These are phyloP conservation scores for Fusarium sp. DNA, from an alignment of 2,329 filamentous ascomycete species.

Conservation along the genomic window DNA sequence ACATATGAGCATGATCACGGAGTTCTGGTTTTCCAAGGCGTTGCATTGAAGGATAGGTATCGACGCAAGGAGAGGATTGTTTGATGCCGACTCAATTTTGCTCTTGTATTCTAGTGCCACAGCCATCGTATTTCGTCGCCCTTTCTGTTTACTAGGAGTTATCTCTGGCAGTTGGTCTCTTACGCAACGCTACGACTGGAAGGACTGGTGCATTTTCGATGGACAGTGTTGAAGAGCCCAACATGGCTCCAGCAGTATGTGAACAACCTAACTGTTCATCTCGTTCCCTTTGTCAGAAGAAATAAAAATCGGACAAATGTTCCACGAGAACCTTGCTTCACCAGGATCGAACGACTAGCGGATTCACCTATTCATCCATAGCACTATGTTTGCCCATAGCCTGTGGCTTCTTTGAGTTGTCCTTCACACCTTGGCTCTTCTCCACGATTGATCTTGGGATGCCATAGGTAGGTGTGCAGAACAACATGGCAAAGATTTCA, in stretches of 20 bases:
- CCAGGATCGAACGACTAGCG: constrained; percentile 27
- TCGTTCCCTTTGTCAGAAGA: constrained; percentile 45
- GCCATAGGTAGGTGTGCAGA: constrained; percentile 11
- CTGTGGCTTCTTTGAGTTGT: constrained; percentile 5
- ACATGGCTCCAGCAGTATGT: constrained; percentile 38
- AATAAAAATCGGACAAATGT: constrained; percentile 50
- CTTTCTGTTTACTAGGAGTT: constrained; percentile 41
- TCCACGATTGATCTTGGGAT: background rate
- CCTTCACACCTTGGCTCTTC: background rate
- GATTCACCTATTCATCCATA: constrained; percentile 8
- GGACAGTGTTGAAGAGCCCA: constrained; percentile 34
- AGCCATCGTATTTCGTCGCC: constrained; percentile 40
- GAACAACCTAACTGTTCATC: constrained; percentile 43
- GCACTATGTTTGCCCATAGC: background rate
- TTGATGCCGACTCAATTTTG: constrained; percentile 40
- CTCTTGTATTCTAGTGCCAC: constrained; percentile 49
- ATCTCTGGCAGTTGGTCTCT: constrained; percentile 39
- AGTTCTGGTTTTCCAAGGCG: constrained; percentile 45
- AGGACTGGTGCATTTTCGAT: constrained; percentile 37
- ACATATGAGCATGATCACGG: constrained; percentile 51
- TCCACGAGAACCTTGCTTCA: constrained; percentile 37
- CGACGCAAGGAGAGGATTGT: constrained; percentile 26
- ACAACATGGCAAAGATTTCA: background rate
- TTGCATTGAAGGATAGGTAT: constrained; percentile 42
- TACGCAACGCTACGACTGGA: constrained; percentile 39